Evolutionary conservation across 176 grass and related monocot species (phyloP).

Genomic region (Poa annua): DNA sequence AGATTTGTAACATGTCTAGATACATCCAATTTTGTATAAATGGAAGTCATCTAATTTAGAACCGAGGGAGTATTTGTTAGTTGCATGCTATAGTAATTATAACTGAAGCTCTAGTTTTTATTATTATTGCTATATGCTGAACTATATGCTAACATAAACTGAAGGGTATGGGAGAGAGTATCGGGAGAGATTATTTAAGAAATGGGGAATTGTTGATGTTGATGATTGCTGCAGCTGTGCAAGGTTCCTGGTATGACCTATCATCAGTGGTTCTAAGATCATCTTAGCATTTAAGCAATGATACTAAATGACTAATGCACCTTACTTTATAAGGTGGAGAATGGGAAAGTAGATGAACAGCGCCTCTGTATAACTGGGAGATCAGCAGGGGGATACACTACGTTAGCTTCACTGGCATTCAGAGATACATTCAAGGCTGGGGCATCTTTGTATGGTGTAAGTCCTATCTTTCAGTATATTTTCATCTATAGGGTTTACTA

Average conservation of each 20-base stretch:
- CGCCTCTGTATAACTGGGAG: conserved; percentile 90
- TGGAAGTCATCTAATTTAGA: no score
- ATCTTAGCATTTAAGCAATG: conserved; percentile 6
- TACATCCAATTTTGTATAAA: no score
- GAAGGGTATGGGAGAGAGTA: conserved; percentile 96
- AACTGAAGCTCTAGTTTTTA: background rate
- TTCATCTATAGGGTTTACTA: background rate
- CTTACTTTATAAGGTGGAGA: conserved; percentile 62
- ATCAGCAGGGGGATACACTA: conserved; percentile 95
- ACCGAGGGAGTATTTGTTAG: background rate
- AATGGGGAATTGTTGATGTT: conserved; percentile 91
- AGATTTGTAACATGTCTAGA: no score
- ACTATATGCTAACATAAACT: conserved; percentile 26
- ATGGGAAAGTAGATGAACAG: conserved; percentile 74
- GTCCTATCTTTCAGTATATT: conserved; percentile 42
- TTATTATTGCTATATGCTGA: background rate
- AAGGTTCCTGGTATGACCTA: conserved; percentile 68
- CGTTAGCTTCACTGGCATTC: conserved; percentile 88
- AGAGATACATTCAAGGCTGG: conserved; percentile 92
- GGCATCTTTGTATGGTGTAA: conserved; percentile 98
- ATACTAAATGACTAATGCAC: conserved; percentile 9
- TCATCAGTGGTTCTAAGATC: conserved; percentile 16
- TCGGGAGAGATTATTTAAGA: conserved; percentile 78
- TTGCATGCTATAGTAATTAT: background rate
- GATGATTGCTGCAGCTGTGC: conserved; percentile 92